Evolutionary conservation across 306 rosid species (phyloP).

Genomic region (Aeschynomene evenia): DNA sequence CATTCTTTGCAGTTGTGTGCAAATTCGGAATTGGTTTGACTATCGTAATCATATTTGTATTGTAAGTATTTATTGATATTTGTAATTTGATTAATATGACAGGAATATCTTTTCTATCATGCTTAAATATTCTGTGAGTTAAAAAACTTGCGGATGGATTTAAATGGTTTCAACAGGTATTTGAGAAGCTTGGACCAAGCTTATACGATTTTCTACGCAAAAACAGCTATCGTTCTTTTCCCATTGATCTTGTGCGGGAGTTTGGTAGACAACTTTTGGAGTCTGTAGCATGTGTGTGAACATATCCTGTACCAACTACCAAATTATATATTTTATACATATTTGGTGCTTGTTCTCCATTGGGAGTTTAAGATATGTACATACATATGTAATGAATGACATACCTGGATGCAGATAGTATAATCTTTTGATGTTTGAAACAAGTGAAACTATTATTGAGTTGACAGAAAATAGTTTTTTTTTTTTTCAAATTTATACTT

Average conservation of each 20-base stretch:
- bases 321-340: conserved; percentile 38
- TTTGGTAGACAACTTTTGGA: conserved; percentile 91
- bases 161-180: conserved; percentile 85
- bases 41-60: conserved; percentile 89
- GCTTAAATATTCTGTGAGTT: conserved; percentile 74
- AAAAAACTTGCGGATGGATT: conserved; percentile 79
- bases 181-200: conserved; percentile 97
- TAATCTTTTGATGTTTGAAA: conserved; percentile 7
- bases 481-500: conserved; percentile 5
- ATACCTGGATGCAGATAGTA: conserved; percentile 7
- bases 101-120: conserved; percentile 55
- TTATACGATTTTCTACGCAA: conserved; percentile 90
- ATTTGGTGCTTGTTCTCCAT: conserved; percentile 24
- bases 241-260: conserved; percentile 93
- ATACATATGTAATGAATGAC: conserved; percentile 13
- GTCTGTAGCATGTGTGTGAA: conserved; percentile 95
- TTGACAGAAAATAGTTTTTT: conserved; percentile 14
- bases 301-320: conserved; percentile 62
- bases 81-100: conserved; percentile 55
- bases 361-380: conserved; percentile 28
- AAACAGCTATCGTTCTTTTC: conserved; percentile 87
- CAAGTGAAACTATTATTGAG: not conserved
- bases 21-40: conserved; percentile 96
- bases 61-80: conserved; percentile 77
- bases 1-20: conserved; percentile 92